A percentile compares a stretch with the other conserved stretches of the same genome.
These are phyloP conservation scores for Myxozyma sirexii DNA, from an alignment of 805 yeast species.

Conservation along the genomic window DNA sequence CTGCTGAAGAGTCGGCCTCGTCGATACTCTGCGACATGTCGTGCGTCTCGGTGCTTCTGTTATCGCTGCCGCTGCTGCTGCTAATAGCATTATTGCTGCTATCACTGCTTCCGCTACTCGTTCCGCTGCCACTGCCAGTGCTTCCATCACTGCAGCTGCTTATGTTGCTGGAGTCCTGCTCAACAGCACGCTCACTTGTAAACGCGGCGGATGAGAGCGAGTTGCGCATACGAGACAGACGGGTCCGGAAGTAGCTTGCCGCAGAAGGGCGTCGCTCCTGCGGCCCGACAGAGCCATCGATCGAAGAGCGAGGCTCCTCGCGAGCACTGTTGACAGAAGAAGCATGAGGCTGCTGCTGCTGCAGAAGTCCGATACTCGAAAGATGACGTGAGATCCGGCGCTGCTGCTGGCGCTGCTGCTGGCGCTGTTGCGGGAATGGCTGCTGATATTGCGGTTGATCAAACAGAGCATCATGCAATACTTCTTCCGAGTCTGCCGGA, in stretches of 20 bases:
- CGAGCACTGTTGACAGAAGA: background rate
- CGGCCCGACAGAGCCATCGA: background rate
- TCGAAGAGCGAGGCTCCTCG: background rate
- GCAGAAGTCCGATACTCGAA: slow-evolving; percentile 15
- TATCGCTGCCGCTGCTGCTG: background rate
- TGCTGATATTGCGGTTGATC: background rate
- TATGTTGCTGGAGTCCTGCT: background rate
- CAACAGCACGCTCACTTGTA: background rate
- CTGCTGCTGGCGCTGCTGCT: background rate
- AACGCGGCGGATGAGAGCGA: slow-evolving; percentile 6
- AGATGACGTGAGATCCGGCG: slow-evolving; percentile 20
- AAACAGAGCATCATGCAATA: background rate
- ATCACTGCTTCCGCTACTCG: background rate
- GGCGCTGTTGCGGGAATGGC: background rate
- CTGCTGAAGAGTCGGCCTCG: background rate
- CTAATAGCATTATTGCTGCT: background rate
- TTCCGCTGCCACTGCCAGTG: background rate
- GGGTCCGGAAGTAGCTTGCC: slow-evolving; percentile 5
- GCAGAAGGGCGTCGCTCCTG: slow-evolving; percentile 6
- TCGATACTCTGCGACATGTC: background rate
- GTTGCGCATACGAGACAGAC: slow-evolving; percentile 23
- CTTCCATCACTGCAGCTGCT: background rate
- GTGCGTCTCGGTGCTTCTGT: background rate
- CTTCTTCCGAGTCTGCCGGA: background rate
- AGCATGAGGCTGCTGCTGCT: slow-evolving; percentile 6